Conservation (phyloP, 1,284 basidiomycete genomes). For the Rhodotorula glutinis region DNA sequence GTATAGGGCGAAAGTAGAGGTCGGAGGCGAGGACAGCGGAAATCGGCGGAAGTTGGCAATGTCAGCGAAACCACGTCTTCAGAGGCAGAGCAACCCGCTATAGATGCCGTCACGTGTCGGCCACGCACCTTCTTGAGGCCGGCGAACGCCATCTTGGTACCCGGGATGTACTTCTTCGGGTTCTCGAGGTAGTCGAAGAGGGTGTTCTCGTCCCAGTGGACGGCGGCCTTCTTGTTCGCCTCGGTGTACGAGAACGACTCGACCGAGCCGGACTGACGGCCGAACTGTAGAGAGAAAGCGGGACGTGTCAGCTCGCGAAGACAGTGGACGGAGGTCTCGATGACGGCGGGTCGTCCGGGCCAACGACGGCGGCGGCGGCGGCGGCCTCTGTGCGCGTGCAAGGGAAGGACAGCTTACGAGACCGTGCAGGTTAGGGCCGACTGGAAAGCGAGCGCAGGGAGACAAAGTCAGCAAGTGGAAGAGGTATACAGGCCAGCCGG, state of each 20-base stretch:
- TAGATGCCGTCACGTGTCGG: conserved; percentile 51
- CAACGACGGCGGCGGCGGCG: no score
- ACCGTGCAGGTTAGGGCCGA: conserved; percentile 94
- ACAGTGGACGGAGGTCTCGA: no score
- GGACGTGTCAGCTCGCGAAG: conserved; percentile 47
- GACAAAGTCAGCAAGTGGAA: not conserved
- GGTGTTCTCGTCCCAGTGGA: conserved; percentile 80
- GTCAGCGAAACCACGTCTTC: not conserved
- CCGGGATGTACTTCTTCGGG: conserved; percentile 76
- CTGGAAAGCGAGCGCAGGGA: conserved; percentile 45
- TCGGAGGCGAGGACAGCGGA: not conserved
- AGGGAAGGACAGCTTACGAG: conserved; percentile 43
- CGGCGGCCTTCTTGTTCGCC: conserved; percentile 93
- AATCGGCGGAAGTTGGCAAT: not conserved
- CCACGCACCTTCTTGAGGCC: conserved; percentile 81
- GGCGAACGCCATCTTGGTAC: conserved; percentile 83
- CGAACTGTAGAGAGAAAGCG: conserved; percentile 56
- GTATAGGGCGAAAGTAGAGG: not conserved
- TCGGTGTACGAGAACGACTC: conserved; percentile 79
- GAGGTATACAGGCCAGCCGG: not conserved
- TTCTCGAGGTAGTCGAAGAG: conserved; percentile 77
- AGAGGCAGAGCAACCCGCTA: not conserved
- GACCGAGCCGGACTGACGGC: conserved; percentile 84
- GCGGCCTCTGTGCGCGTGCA: no score
- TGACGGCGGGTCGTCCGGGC: not conserved